Percentiles rank a stretch among this genome's conserved stretches.
Evolutionary conservation across 495 filamentous ascomycete species (phyloP).

Genomic region (Neurospora discreta): DNA sequence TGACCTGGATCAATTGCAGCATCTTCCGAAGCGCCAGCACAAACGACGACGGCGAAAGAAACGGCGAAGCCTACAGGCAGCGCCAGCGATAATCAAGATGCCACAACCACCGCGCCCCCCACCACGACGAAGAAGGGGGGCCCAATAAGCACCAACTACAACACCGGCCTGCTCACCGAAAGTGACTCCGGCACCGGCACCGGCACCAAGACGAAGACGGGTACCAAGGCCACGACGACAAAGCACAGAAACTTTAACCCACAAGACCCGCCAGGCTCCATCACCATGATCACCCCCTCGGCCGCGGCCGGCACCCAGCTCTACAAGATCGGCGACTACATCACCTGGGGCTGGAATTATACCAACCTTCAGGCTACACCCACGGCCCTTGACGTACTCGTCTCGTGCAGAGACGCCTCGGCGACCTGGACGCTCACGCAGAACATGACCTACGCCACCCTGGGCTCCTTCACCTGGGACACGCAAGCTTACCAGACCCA

Average conservation of each 20-base stretch:
- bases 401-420: conserved; percentile 51
- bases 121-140: conserved; percentile 1
- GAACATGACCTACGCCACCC: conserved; percentile 40
- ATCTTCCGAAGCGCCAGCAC: background rate
- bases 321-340: conserved; percentile 78
- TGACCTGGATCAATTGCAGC: conserved; percentile 12
- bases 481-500: conserved; percentile 56
- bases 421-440: conserved; percentile 40
- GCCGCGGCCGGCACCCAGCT: conserved; percentile 48
- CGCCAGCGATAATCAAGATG: background rate
- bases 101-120: conserved; percentile 1
- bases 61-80: background rate
- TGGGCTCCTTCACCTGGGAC: conserved; percentile 57
- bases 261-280: conserved; percentile 54
- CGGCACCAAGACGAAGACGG: conserved; percentile 11
- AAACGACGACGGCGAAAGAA: background rate
- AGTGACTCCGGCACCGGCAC: conserved; percentile 10
- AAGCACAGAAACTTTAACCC: conserved; percentile 47
- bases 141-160: conserved; percentile 3
- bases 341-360: conserved; percentile 94
- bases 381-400: conserved; percentile 67
- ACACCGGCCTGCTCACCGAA: conserved; percentile 17
- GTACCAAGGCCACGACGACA: conserved; percentile 21
- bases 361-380: conserved; percentile 73
- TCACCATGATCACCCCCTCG: conserved; percentile 72